Evolutionary conservation across 768 basidiomycete genomes (phyloP), one percentile per base, ranked within the genome.

Genomic region (Agaricus blazei): DNA sequence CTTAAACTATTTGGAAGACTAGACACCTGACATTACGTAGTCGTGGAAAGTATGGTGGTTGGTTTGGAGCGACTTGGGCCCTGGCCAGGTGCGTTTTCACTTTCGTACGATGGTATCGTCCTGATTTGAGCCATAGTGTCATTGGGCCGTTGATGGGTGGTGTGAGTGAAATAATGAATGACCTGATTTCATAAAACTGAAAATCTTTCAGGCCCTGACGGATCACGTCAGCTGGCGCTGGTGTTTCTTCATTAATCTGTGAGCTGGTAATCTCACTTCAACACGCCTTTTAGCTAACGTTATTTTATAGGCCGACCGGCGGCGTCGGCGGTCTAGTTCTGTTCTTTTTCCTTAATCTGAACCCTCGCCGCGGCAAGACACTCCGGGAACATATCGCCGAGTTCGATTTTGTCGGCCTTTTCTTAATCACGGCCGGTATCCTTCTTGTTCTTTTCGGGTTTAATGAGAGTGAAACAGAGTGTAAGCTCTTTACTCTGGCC

Each of bases 231-330:
- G 83, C 1, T 93, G 90, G 90, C 70, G 90, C 71, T 92, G 90
- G 90, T 88, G 86, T 65, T 90, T 90, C 68, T 88, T 82, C 64
- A 84, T 90, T 60, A 89, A 88, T 61, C 61, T 90, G 86, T 85
- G 64, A 54, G 44, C 3, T 81, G 58, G n/a, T 27, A 37, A 9
- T 0, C 37, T 3, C 1, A 31, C 31, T 26, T 15, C 1, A 40
- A 14, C 24, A 5, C 19, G 9, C n/a, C 29, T 42, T 26, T 29
- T 52, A n/a, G 19, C 26, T 45, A 27, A 28, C 45, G 14, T 15
- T 43, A 34, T 45, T 11, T 28, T 28, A 8, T 15, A 89, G 88
- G 40, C 90, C 90, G 1, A 89, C 86, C 0, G 89, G 87, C 24
- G 88, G 85, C 42, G 60, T 85, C 29, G 85, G 85, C 4, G 81